A percentile compares a stretch with the other conserved stretches of the same genome.
phyloP scores from a whole-genome alignment of 1,139 yeast genomes.

The Hemisphaericaspora lyxosophila region DNA sequence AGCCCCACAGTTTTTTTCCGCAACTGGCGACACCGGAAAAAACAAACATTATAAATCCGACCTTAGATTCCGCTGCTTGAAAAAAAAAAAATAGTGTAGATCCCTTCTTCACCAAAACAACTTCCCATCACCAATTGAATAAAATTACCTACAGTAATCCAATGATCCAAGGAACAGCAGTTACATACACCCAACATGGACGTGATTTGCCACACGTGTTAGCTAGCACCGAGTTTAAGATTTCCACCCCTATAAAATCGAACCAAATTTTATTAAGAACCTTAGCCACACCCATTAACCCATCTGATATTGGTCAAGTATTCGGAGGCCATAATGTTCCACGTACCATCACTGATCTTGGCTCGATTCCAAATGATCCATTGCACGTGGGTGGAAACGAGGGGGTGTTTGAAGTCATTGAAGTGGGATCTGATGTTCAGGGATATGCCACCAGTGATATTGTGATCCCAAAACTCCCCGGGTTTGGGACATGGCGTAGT shows the following conservation, averaged over 20 bases:
- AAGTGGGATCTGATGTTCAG: conserved; percentile 22
- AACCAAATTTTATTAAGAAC: conserved; percentile 52
- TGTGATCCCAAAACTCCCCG: conserved; percentile 29
- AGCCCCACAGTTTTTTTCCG: no score
- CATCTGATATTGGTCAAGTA: conserved; percentile 86
- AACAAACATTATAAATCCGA: no score
- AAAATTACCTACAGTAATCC: no score
- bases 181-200: conserved; percentile 23
- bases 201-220: conserved; percentile 18
- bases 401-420: conserved; percentile 30
- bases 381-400: conserved; percentile 77
- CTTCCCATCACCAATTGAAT: no score
- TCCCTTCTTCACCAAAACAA: no score
- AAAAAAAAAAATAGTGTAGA: no score
- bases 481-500: conserved; percentile 40
- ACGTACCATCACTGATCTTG: conserved; percentile 48
- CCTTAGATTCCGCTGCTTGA: no score
- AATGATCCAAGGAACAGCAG: conserved; percentile 23
- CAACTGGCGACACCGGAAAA: no score
- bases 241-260: conserved; percentile 34
- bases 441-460: conserved; percentile 28
- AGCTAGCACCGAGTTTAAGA: conserved; percentile 20
- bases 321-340: conserved; percentile 93
- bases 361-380: conserved; percentile 50
- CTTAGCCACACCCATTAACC: conserved; percentile 85